Base-by-base conservation (phyloP, 2,329 filamentous ascomycete species). In the Diaporthe aspalathi region DNA sequence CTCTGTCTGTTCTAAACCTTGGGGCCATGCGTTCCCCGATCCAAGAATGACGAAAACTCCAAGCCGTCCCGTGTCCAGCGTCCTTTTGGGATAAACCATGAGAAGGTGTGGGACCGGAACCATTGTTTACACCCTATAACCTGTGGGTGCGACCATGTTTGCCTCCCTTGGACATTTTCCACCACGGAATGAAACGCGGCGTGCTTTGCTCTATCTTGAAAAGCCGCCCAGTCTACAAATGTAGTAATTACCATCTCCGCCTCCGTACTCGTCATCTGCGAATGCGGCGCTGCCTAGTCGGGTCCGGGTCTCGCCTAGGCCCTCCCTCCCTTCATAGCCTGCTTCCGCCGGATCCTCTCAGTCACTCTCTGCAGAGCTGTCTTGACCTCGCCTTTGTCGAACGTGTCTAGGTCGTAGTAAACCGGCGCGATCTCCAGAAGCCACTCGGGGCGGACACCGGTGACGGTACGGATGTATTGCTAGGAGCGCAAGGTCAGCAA, bases 381-480 rank as follows among this genome's bases (percentile, higher is more conserved):
- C 83, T 93, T 95, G 75, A 97, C 91, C 72, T 98, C 95, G 67
- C 94, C 94, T 80, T 97, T 94, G 66, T 89, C 90, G 81, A 98
- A 98, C 0, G 88, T 88, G 1, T 91, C 87, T 14, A 98, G 82
- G 78, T 99, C 94, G 81, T 97, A 99, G 83, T 99, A 99, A 22
- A 88, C 90, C 2, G 95, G 95, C 5, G 96, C 94, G 75, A 98
- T 97, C 81, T 99, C 96, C 82, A 98, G 80, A 73, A 99, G 85
- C 96, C 96, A 99, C 82, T 99, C 96, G 0, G 95, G 93, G 80
- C 93, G 93, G 69, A 99, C 92, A 38, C 93, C 91, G 16, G 95
- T 98, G 60, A 98, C 94, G 0, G 94, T 98, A 70, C 97, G 90
- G 77, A 99, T 95, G 81, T 98, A 99, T 84, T 98, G 97, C 88